Base-by-base conservation (phyloP, 345 rosid genomes). In the Bretschneidera sinensis region DNA sequence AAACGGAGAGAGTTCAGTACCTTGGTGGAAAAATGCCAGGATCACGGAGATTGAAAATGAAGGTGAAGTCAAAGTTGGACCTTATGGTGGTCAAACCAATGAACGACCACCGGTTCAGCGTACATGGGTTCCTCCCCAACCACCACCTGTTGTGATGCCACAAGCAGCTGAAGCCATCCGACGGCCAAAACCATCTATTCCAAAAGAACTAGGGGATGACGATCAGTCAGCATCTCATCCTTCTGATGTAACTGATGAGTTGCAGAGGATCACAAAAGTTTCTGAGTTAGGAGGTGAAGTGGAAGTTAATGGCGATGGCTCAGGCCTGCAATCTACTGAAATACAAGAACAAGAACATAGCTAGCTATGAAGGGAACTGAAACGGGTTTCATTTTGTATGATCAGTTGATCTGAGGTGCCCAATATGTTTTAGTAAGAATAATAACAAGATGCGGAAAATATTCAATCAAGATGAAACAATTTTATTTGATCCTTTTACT, bases 101-200 rank as follows among this genome's bases (percentile, higher is more conserved):
- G 89, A 74, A 59, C 85, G 65, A 59, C 81, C 83, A 54, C n/a
- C n/a, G n/a, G 74, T 78, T 65, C 87, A 72, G 70, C 85, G 87
- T 18, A 33, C 84, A 25, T 94, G 97, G 97, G 96, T 88, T 66
- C 99, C 97, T 34, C 99, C 99, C 23, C 96, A 76, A 71, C 87
- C 96, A 47, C 99, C 97, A 14, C 96, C 97, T 61, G 87, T 94
- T 59, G 96, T 76, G 48, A 88, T 94, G 87, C 62, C 95, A 25
- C 96, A 83, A 78, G 97, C 97, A 60, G 99, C 88, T 11, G 96
- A 94, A 79, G 99, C 97, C 74, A 94, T 94, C 43, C 76, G 92
- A 19, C 83, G 88, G 47, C 96, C 96, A 11, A 90, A 88, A 73
- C 72, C 76, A 67, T 57, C 71, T 2, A 78, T 74, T 65, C 83